Conservation (phyloP, 2,329 filamentous ascomycete species). For the Torrubiellomyces zombiae region DNA sequence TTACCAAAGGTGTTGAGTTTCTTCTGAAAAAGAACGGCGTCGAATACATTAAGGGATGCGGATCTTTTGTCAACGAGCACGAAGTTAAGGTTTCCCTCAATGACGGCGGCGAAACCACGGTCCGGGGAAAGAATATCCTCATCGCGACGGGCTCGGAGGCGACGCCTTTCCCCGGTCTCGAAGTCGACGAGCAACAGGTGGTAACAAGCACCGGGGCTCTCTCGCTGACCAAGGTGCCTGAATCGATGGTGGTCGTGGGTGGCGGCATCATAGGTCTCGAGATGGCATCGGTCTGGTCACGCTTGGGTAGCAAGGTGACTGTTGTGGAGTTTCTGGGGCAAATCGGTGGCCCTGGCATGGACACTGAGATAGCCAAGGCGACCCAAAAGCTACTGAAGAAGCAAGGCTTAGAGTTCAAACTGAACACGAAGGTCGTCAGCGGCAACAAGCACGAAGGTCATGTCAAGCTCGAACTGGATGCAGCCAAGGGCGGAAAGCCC, state of each 20-base stretch:
- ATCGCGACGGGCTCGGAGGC: conserved; percentile 93
- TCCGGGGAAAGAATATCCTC: conserved; percentile 91
- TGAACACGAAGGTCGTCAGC: conserved; percentile 82
- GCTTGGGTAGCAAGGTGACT: conserved; percentile 84
- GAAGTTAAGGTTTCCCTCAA: conserved; percentile 80
- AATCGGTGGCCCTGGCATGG: conserved; percentile 97
- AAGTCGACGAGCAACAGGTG: conserved; percentile 94
- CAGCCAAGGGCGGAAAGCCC: conserved; percentile 89
- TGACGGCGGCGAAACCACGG: conserved; percentile 77
- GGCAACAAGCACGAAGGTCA: conserved; percentile 67
- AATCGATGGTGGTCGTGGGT: conserved; percentile 94
- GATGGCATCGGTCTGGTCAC: conserved; percentile 96
- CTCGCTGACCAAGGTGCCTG: conserved; percentile 73
- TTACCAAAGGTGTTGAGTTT: conserved; percentile 97
- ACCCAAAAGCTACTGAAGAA: conserved; percentile 86
- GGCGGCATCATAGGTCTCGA: conserved; percentile 97
- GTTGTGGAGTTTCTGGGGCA: conserved; percentile 93
- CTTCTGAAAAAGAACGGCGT: conserved; percentile 99
- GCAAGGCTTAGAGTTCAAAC: conserved; percentile 97
- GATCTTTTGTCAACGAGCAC: conserved; percentile 73
- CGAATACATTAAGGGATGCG: conserved; percentile 91
- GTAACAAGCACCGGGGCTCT: conserved; percentile 93
- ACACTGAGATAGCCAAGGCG: conserved; percentile 78
- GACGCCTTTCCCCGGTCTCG: conserved; percentile 88
- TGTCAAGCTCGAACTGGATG: conserved; percentile 72